Conservation (phyloP, 805 yeast species). For the Metschnikowia borealis region DNA sequence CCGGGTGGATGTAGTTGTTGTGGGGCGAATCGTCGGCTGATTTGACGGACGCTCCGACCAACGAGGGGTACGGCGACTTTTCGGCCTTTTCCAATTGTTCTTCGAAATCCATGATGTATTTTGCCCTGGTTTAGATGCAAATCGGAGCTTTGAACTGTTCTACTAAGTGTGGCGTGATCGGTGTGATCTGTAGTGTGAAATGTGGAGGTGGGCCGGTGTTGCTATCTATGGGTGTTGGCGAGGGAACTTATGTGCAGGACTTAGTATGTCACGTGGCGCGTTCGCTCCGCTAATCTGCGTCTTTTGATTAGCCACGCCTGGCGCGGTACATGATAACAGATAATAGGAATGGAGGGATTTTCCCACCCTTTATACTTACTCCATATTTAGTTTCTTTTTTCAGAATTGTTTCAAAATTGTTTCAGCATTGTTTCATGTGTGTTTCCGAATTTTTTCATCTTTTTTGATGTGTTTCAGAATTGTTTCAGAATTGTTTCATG, state of each 20-base stretch:
- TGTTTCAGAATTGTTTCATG: too few species aligned
- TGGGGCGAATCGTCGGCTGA: slow-evolving; percentile 45
- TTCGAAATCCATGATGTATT: slow-evolving; percentile 16
- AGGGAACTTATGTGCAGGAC: slow-evolving; percentile 6
- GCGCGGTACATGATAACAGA: too few species aligned
- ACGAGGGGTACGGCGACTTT: slow-evolving; percentile 44
- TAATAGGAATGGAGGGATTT: too few species aligned
- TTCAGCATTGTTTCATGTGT: background rate
- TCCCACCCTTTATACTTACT: too few species aligned
- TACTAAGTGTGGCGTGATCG: background rate
- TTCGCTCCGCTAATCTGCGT: background rate
- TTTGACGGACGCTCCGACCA: slow-evolving; percentile 50
- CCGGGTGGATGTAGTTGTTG: slow-evolving; percentile 44
- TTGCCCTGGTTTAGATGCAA: background rate
- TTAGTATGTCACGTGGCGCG: background rate
- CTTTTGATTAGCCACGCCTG: slow-evolving; percentile 1
- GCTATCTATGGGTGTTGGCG: slow-evolving; percentile 3
- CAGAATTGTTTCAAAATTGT: background rate
- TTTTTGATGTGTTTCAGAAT: too few species aligned
- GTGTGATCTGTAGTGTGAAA: background rate
- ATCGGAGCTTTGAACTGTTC: too few species aligned
- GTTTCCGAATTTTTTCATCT: too few species aligned
- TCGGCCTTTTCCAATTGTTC: slow-evolving; percentile 50
- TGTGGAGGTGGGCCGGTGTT: background rate
- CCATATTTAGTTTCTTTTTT: too few species aligned